Base-by-base conservation (phyloP, 164 flowering plant species). In the Echeveria elegans region DNA sequence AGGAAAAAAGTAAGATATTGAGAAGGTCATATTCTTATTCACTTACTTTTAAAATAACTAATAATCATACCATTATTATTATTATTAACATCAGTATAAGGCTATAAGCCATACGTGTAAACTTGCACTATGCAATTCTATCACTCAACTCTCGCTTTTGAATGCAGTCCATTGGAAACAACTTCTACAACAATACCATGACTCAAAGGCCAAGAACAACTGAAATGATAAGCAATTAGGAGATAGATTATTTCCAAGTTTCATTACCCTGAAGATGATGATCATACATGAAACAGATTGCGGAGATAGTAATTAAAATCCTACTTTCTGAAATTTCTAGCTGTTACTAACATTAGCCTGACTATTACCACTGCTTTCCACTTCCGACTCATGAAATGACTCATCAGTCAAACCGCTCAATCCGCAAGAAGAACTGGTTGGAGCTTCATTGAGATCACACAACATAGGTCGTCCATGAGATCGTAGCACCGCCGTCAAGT, bases 401-500 rank as follows among this genome's bases (percentile, higher is more conserved):
- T 73, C 67, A 52, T 80, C 79, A 10, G 91, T 86, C 67, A 86
- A 53, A 28, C 85, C 91, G 66, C 91, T 86, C 1, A 84, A 78
- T 19, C 77, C 86, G 0, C 87, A 83, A 4, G 84, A 79, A 0
- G 86, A 76, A 5, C 76, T 69, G n/a, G 73, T 50, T 2, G 84
- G 83, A 28, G 68, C 74, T 1, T 73, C 70, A 68, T 75, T 78
- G 68, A 86, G 85, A 71, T 86, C 91, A 69, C 76, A 80, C 78
- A 80, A 82, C 43, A 83, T 79, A 10, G 84, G 85, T 70, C 38
- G 69, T 43, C 29, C 63, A 16, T 15, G 15, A 10, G 29, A 15
- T 32, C 29, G 29, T 53, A 8, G 21, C n/a, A n/a, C 31, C 62
- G 21, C 61, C 11, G 11, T 11, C 40, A 21, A 11, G 38, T 65